phyloP scores from a whole-genome alignment of 2,329 filamentous ascomycete species.

The Beauveria scarabaeidicola region DNA sequence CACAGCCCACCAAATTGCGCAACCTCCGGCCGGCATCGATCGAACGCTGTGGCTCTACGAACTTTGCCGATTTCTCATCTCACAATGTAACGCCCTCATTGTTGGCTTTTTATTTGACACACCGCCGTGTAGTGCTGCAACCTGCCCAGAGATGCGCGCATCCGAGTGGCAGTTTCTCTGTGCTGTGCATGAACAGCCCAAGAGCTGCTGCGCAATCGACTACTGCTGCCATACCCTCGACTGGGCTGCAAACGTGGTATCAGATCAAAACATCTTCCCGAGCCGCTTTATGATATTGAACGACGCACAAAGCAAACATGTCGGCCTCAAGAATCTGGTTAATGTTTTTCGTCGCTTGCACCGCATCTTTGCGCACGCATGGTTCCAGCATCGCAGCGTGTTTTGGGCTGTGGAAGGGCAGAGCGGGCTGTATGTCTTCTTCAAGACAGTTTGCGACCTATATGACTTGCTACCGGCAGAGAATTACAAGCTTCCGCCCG shows the following conservation, averaged over 20 bases:
- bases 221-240: constrained; percentile 98
- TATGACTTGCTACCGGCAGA: constrained; percentile 85
- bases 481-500: constrained; percentile 89
- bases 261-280: constrained; percentile 90
- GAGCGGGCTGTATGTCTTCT: constrained; percentile 90
- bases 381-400: constrained; percentile 93
- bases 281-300: constrained; percentile 59
- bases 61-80: constrained; percentile 89
- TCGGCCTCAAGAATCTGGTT: constrained; percentile 73
- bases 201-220: constrained; percentile 95
- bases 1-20: constrained; percentile 67
- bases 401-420: constrained; percentile 91
- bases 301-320: constrained; percentile 50
- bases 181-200: constrained; percentile 92
- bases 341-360: constrained; percentile 94
- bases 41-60: constrained; percentile 94
- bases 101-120: constrained; percentile 87
- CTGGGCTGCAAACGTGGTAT: constrained; percentile 92
- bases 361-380: constrained; percentile 95
- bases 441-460: constrained; percentile 92
- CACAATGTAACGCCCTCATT: constrained; percentile 87
- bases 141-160: constrained; percentile 96
- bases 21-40: constrained; percentile 73
- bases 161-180: constrained; percentile 99
- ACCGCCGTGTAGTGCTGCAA: constrained; percentile 78